These are phyloP conservation scores for Talaromyces amestolkiae DNA, from an alignment of 2,329 filamentous ascomycete species.

Conservation along the genomic window DNA sequence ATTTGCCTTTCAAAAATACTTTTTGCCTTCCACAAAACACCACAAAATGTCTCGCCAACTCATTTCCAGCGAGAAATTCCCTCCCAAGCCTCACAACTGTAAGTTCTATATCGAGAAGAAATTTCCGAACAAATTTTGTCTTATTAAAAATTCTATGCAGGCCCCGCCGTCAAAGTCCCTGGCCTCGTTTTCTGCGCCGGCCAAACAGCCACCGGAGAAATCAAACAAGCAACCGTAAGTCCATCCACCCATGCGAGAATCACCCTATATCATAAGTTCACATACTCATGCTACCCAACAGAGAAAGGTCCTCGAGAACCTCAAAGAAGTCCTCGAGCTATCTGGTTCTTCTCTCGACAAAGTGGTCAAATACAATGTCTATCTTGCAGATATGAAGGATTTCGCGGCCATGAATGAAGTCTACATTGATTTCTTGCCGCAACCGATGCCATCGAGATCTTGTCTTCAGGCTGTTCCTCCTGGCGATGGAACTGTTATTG, in stretches of 20 bases:
- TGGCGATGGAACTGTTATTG: conserved; percentile 43
- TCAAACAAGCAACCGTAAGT: conserved; percentile 47
- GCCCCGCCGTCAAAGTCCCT: conserved; percentile 46
- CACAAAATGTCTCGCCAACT: conserved; percentile 46
- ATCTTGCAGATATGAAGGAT: conserved; percentile 60
- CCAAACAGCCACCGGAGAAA: conserved; percentile 51
- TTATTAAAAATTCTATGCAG: conserved; percentile 22
- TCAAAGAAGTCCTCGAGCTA: conserved; percentile 42
- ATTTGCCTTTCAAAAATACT: background rate
- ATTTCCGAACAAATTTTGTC: background rate
- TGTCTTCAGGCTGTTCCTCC: conserved; percentile 43
- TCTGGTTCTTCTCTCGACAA: conserved; percentile 59
- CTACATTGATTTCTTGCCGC: conserved; percentile 40
- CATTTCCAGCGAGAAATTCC: conserved; percentile 49
- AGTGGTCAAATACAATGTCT: conserved; percentile 63
- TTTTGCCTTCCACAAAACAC: background rate
- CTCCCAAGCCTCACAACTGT: conserved; percentile 50
- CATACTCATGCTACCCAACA: conserved; percentile 13
- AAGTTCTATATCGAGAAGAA: conserved; percentile 18
- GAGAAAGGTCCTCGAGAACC: conserved; percentile 46
- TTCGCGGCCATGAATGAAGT: conserved; percentile 23
- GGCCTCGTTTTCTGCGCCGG: conserved; percentile 50
- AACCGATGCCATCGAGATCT: conserved; percentile 45
- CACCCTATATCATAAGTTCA: background rate
- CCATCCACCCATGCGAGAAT: background rate